phyloP scores from a whole-genome alignment of 2,329 filamentous ascomycete species.

The Diplodia mutila region DNA sequence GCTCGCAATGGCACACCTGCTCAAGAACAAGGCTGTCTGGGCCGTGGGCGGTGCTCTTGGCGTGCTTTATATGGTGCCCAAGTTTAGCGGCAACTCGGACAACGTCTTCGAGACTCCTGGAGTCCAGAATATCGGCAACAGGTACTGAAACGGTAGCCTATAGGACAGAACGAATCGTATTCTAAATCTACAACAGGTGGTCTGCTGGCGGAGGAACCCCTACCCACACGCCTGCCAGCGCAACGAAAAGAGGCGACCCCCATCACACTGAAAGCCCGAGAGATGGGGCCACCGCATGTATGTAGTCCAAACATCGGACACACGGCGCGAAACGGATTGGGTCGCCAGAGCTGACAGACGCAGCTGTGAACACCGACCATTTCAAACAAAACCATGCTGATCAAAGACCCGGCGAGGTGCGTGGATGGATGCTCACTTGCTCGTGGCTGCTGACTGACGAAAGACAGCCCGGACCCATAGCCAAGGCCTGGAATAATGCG shows the following conservation, averaged over 20 bases:
- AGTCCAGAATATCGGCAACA: slow-evolving; percentile 41
- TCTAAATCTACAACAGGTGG: too few relatives aligned
- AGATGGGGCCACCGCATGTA: slow-evolving; percentile 36
- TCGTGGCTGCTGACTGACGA: neutral
- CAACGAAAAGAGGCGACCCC: slow-evolving; percentile 33
- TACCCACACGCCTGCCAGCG: slow-evolving; percentile 38
- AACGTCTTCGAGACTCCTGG: slow-evolving; percentile 43
- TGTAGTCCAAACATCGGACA: slow-evolving; percentile 20
- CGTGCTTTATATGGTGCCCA: slow-evolving; percentile 42
- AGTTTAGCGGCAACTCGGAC: slow-evolving; percentile 44
- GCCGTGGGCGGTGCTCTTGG: slow-evolving; percentile 33
- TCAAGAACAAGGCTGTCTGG: slow-evolving; percentile 24
- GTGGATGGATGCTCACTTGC: neutral
- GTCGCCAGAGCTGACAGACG: slow-evolving; percentile 26
- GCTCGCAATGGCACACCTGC: slow-evolving; percentile 3
- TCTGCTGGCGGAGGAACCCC: slow-evolving; percentile 38
- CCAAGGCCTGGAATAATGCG: slow-evolving; percentile 36
- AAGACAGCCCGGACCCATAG: slow-evolving; percentile 29
- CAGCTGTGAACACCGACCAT: slow-evolving; percentile 18
- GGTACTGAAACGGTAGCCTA: too few relatives aligned
- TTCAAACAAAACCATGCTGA: slow-evolving; percentile 33
- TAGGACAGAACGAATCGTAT: too few relatives aligned
- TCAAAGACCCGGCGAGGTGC: slow-evolving; percentile 31
- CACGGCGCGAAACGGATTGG: too few relatives aligned
- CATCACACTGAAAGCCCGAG: slow-evolving; percentile 33